Evolutionary conservation across 2,329 filamentous ascomycete species (phyloP), one percentile per base, ranked within the genome.

Genomic region (Trichoderma gracile): DNA sequence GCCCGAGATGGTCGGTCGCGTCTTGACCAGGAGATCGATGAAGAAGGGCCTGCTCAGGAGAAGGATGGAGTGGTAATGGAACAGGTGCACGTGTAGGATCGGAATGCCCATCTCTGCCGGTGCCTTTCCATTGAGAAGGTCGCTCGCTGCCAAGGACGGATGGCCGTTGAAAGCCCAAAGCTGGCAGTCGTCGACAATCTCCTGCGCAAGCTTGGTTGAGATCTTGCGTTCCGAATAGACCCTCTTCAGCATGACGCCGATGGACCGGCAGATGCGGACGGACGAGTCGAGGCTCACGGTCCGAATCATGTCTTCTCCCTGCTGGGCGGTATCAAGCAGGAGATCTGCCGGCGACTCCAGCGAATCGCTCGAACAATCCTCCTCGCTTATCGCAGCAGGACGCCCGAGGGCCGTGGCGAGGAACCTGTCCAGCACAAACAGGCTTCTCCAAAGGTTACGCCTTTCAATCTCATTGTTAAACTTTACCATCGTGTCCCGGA

Each of bases 11-110:
- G 54, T 54, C n/a, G 66, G 57, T 17, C 74, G 73, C 2, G 73
- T 70, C 70, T 77, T 75, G 63, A 78, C 84, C 46, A 87, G 77
- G 14, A 86, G 78, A 64, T 82, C 84, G 15, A 89, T 75, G 65
- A 89, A 86, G 71, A 89, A 89, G 0, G 88, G 87, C 30, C 87
- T 79, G 1, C 85, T 87, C 1, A 90, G 79, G 0, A 90, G 78
- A 27, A 89, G 82, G 47, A 88, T 81, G 0, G 85, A 84, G 70
- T 89, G 86, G 63, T 81, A 84, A 64, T 88, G 84, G 42, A 89
- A 77, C 25, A 89, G 76, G 65, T 88, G 87, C 64, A 83, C 78
- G 67, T 89, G 87, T 6, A 89, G 74, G n/a, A 86, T 82, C 4
- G 84, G 82, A 40, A 89, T 81, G 3, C 82, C 82, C 66, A 85